Evolutionary conservation across 306 rosid genomes (phyloP).

Genomic region (Cercis canadensis): DNA sequence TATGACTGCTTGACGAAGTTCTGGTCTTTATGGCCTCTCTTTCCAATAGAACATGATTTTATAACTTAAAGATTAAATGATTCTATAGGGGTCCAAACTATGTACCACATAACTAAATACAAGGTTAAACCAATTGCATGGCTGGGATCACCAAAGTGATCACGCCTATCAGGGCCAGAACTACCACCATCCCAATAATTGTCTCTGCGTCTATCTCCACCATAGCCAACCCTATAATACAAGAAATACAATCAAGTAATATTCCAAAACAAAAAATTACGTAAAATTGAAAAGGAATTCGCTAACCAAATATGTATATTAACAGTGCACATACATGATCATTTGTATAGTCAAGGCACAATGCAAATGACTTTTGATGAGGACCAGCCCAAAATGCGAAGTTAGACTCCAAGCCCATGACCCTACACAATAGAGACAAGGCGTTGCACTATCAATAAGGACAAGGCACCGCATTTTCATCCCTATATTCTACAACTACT

Average conservation of each 20-base stretch:
- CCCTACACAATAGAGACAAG: no score
- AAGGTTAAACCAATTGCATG: no score
- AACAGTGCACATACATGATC: neutral
- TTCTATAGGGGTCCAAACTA: neutral
- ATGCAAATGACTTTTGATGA: neutral
- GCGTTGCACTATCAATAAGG: no score
- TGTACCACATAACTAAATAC: neutral
- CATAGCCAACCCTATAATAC: constrained; percentile 74
- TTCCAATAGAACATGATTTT: neutral
- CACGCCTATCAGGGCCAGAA: constrained; percentile 92
- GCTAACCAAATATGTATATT: neutral
- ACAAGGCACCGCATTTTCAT: no score
- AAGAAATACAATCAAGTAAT: constrained; percentile 18
- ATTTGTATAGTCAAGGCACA: neutral
- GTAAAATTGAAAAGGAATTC: neutral
- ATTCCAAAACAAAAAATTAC: neutral
- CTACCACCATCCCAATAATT: constrained; percentile 75
- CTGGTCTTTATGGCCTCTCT: neutral
- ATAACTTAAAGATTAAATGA: constrained; percentile 1
- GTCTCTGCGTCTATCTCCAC: constrained; percentile 95
- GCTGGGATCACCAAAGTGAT: constrained; percentile 55
- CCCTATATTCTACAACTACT: no score
- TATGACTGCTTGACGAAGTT: neutral
- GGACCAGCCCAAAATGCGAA: no score
- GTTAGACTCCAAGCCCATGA: no score